A percentile compares a stretch with the other conserved stretches of the same genome.
These are phyloP conservation scores for Dothidotthia symphoricarpi DNA, from an alignment of 2,329 filamentous ascomycete species.

Conservation along the genomic window DNA sequence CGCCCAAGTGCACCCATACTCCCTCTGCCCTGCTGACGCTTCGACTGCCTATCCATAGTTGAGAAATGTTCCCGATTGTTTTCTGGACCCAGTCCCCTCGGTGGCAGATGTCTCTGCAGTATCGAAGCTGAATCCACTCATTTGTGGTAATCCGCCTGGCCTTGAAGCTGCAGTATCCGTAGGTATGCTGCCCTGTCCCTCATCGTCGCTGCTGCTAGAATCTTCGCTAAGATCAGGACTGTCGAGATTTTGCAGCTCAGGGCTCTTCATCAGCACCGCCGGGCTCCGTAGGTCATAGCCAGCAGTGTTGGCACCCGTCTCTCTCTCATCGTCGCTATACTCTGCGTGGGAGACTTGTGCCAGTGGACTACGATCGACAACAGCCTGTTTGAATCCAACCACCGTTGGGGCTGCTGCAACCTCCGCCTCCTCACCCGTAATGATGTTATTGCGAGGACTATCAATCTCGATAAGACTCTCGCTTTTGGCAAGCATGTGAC, in stretches of 20 bases:
- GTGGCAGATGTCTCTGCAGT: not conserved
- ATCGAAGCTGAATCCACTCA: slow-evolving; percentile 1
- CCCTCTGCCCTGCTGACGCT: too few species aligned
- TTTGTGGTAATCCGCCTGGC: slow-evolving; percentile 5
- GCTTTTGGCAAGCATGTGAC: slow-evolving; percentile 70
- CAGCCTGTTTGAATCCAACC: slow-evolving; percentile 43
- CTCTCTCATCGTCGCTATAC: slow-evolving; percentile 17
- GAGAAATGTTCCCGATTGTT: too few species aligned
- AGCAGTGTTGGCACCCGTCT: slow-evolving; percentile 5
- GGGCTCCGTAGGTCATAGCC: slow-evolving; percentile 32
- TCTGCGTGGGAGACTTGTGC: slow-evolving; percentile 28
- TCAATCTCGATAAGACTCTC: slow-evolving; percentile 55
- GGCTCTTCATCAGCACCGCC: slow-evolving; percentile 43
- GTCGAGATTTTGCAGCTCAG: slow-evolving; percentile 40
- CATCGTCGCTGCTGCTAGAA: slow-evolving; percentile 36
- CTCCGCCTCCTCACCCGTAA: slow-evolving; percentile 45
- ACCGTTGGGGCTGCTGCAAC: slow-evolving; percentile 52
- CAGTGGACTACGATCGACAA: slow-evolving; percentile 31
- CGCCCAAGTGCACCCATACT: too few species aligned
- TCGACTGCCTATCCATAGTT: too few species aligned
- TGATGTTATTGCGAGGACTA: slow-evolving; percentile 47
- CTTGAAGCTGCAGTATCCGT: slow-evolving; percentile 6
- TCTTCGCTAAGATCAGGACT: slow-evolving; percentile 40
- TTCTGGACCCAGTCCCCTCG: too few species aligned
- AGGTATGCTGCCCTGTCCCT: slow-evolving; percentile 26